Evolutionary conservation across 352 stramenopile species (phyloP).

Genomic region (Pythium diclinum): DNA sequence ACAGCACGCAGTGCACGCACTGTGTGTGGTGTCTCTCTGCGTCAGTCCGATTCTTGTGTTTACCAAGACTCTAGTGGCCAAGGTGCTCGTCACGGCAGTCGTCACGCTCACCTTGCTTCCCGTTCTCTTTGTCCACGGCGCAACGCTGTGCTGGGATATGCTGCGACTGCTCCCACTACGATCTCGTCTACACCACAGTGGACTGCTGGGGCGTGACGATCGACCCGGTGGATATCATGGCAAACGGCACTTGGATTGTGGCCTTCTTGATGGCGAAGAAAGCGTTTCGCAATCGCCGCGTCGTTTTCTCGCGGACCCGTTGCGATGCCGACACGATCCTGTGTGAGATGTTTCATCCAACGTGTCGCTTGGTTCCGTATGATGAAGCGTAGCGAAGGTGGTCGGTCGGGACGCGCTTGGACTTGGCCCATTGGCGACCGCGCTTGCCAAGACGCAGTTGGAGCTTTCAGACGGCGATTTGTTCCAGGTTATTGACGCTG

Average conservation of each 20-base stretch:
- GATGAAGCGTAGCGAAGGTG: not conserved
- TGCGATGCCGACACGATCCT: not conserved
- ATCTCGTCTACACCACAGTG: not conserved
- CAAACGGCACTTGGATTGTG: slow-evolving; percentile 5
- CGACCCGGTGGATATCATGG: slow-evolving; percentile 9
- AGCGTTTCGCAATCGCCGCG: slow-evolving; percentile 8
- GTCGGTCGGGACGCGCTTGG: not conserved
- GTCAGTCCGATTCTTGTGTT: not conserved
- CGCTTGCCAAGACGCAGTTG: not conserved
- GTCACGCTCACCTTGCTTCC: not conserved
- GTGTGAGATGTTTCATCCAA: slow-evolving; percentile 18
- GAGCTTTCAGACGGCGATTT: slow-evolving; percentile 16
- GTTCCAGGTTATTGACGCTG: slow-evolving; percentile 12
- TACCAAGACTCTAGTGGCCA: not conserved
- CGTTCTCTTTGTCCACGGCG: slow-evolving; percentile 6
- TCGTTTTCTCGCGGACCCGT: not conserved
- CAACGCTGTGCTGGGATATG: slow-evolving; percentile 14
- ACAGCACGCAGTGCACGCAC: too few relatives aligned
- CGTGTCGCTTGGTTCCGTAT: slow-evolving; percentile 16
- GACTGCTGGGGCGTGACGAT: not conserved
- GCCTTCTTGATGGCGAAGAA: slow-evolving; percentile 19
- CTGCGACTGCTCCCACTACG: slow-evolving; percentile 6
- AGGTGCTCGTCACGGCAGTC: not conserved
- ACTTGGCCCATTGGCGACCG: not conserved
- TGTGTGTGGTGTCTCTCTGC: not conserved